Percentiles rank a stretch among this genome's conserved stretches.
Evolutionary conservation across 176 grass and related monocot species (phyloP).

Genomic region (Paspalum notatum): DNA sequence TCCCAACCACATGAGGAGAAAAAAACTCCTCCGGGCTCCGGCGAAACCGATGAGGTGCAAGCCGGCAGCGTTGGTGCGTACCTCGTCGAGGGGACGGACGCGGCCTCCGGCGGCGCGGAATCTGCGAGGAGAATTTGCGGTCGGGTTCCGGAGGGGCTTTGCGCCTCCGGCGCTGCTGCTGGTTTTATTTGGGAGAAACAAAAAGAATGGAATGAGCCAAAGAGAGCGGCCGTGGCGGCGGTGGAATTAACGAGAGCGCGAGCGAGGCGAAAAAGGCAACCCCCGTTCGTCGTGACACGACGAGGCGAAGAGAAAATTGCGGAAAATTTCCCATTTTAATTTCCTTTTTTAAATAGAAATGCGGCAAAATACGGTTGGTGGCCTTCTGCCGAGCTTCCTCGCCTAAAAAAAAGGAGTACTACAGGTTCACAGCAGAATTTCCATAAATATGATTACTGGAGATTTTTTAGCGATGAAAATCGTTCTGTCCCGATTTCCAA

Average conservation of each 20-base stretch:
- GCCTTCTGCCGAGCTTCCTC: background rate
- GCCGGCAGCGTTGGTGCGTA: background rate
- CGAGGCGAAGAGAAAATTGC: background rate
- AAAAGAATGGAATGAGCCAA: background rate
- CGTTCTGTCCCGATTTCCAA: background rate
- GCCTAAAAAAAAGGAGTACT: too few relatives aligned
- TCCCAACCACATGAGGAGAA: background rate
- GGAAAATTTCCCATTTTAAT: background rate
- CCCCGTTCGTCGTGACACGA: background rate
- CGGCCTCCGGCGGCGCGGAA: background rate
- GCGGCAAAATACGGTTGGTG: background rate
- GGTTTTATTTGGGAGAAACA: background rate
- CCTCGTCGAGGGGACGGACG: constrained; percentile 13
- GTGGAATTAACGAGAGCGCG: background rate
- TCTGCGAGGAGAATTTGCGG: background rate
- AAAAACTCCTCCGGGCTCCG: background rate
- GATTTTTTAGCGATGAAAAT: background rate
- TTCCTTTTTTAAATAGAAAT: background rate
- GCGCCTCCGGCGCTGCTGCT: background rate
- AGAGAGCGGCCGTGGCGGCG: constrained; percentile 16
- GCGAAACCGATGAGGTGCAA: background rate
- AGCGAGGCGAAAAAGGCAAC: background rate
- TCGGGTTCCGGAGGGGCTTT: constrained; percentile 5
- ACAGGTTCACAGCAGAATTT: background rate
- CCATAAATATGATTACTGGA: background rate